Evolutionary conservation across 2,329 filamentous ascomycete species (phyloP), one percentile per base, ranked within the genome.

Genomic region (Tolypocladium ovalisporum): DNA sequence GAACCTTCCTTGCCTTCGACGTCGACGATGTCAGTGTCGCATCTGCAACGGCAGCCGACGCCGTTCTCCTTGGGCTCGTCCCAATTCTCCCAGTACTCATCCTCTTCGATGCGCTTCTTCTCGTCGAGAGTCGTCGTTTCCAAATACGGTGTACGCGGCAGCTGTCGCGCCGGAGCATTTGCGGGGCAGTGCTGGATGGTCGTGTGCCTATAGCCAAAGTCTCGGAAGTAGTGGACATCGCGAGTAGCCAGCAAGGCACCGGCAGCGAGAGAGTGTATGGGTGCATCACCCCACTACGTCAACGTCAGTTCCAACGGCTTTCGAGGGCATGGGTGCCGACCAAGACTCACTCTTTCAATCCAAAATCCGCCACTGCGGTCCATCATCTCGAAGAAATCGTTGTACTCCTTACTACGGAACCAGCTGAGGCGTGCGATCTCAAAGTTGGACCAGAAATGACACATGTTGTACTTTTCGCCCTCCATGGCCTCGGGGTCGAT

Each of bases 371-470:
- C 94, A 70, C 92, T 97, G 61, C 87, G 86, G 71, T 99, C 94
- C 93, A 99, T 97, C 88, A 96, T 95, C 67, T 97, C 80, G 73
- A 99, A 99, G 73, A 99, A 99, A 63, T 97, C 94, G 66, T 96
- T 88, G 71, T 99, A 99, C 69, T 91, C 89, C 75, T 96, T 93
- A 78, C 92, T 97, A 65, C 94, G 85, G 82, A 97, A 97, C 85
- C 91, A 99, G 75, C 90, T 88, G 60, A 99, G 82, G 59, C 86
- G 85, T 17, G 94, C 94, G 75, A 99, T 99, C 74, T 99, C 94
- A 65, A 99, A 99, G 73, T 99, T 99, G 72, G 91, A 96, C 94
- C 94, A 99, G 79, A 97, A 99, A 78, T 99, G 94, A 72, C 94
- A 99, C 94, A 99, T 99, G 76, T 99, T 99, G 80, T 99, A 99